Percentiles rank a stretch among this genome's conserved stretches.
phyloP scores from a whole-genome alignment of 306 rosid species.

The Mucuna pruriens region DNA sequence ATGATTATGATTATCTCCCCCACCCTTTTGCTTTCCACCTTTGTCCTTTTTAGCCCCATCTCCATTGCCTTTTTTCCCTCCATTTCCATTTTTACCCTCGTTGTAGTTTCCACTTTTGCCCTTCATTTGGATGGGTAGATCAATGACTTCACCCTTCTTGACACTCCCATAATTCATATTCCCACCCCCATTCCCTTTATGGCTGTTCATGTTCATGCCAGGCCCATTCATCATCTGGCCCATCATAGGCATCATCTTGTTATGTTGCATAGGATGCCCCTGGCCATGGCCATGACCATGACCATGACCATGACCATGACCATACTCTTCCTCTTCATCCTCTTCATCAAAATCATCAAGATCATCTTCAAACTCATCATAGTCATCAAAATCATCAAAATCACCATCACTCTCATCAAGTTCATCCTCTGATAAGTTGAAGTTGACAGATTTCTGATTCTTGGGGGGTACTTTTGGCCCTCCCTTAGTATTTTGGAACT shows the following conservation, averaged over 20 bases:
- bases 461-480: constrained; percentile 48
- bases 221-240: constrained; percentile 58
- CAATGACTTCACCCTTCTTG: constrained; percentile 77
- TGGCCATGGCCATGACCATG: constrained; percentile 53
- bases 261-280: constrained; percentile 54
- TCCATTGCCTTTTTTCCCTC: constrained; percentile 47
- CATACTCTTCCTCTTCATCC: constrained; percentile 57
- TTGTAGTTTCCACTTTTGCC: constrained; percentile 58
- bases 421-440: constrained; percentile 64
- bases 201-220: constrained; percentile 60
- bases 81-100: constrained; percentile 57
- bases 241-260: constrained; percentile 50
- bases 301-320: constrained; percentile 46
- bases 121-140: constrained; percentile 61
- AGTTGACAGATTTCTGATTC: constrained; percentile 77
- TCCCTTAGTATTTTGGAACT: constrained; percentile 58
- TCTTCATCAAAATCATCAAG: constrained; percentile 54
- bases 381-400: constrained; percentile 59
- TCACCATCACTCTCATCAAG: constrained; percentile 60
- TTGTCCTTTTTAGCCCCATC: constrained; percentile 54
- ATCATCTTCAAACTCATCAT: constrained; percentile 58
- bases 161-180: constrained; percentile 45
- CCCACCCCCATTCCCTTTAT: constrained; percentile 53
- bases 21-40: constrained; percentile 57
- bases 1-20: constrained; percentile 37